Percentiles rank a stretch among this genome's conserved stretches.
phyloP scores from a whole-genome alignment of 768 basidiomycete species.

The Amanita phalloides region DNA sequence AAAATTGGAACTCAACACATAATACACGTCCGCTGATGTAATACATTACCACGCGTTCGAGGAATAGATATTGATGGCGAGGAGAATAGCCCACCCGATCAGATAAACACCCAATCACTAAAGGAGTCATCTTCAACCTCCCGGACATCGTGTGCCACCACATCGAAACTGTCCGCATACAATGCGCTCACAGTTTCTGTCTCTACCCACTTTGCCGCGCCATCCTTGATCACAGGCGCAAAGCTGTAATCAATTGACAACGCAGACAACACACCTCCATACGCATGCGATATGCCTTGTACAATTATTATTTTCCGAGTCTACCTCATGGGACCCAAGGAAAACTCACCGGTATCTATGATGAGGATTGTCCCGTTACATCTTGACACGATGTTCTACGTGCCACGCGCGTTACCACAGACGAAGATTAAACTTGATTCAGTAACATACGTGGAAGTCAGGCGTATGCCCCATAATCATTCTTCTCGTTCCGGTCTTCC shows the following conservation, averaged over 20 bases:
- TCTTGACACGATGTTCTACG: constrained; percentile 66
- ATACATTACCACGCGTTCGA: neutral
- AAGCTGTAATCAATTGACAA: constrained; percentile 81
- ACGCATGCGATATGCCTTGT: constrained; percentile 87
- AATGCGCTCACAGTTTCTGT: constrained; percentile 57
- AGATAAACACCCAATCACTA: neutral
- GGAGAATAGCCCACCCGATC: too few species aligned
- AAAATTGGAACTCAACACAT: constrained; percentile 11
- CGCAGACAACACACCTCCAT: constrained; percentile 87
- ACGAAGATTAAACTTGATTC: neutral
- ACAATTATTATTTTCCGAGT: neutral
- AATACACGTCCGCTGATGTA: constrained; percentile 12
- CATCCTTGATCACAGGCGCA: constrained; percentile 38
- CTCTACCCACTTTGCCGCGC: constrained; percentile 41
- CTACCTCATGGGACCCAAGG: too few species aligned
- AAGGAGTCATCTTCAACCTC: constrained; percentile 33
- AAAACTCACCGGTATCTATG: constrained; percentile 74
- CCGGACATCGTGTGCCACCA: constrained; percentile 38
- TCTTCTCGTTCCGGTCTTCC: constrained; percentile 69
- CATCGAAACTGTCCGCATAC: constrained; percentile 41
- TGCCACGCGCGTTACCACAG: neutral
- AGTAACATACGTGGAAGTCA: constrained; percentile 50
- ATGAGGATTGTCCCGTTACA: constrained; percentile 92
- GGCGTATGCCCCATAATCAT: constrained; percentile 99
- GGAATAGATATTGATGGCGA: too few species aligned